A percentile compares a stretch with the other conserved stretches of the same genome.
phyloP scores from a whole-genome alignment of 345 rosid genomes.

The Brassica incana region DNA sequence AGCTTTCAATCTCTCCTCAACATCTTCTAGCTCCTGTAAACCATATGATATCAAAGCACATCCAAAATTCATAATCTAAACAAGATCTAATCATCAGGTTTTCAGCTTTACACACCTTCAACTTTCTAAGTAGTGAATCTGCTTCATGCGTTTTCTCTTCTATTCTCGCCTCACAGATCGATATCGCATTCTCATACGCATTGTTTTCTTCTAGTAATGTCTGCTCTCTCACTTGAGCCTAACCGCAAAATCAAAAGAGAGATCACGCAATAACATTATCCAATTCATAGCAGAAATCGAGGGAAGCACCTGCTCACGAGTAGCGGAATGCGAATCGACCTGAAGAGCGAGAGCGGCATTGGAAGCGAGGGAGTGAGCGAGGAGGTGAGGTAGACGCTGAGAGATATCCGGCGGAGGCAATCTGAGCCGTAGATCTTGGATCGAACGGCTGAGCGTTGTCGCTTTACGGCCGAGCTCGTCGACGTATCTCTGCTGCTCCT shows the following conservation, averaged over 20 bases:
- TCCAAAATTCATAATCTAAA: neutral
- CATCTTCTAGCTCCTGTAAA: conserved; percentile 67
- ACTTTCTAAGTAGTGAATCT: conserved; percentile 50
- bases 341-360: conserved; percentile 89
- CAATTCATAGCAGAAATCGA: neutral
- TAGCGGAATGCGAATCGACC: conserved; percentile 88
- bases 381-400: conserved; percentile 88
- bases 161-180: conserved; percentile 63
- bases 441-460: conserved; percentile 65
- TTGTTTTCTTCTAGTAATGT: conserved; percentile 70
- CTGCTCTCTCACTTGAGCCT: conserved; percentile 81
- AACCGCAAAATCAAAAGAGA: conserved; percentile 23
- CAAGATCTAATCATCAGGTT: neutral
- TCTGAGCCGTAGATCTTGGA: conserved; percentile 83
- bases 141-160: conserved; percentile 73
- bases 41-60: no score
- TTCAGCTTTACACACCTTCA: conserved; percentile 53
- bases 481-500: conserved; percentile 69
- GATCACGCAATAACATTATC: neutral
- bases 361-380: conserved; percentile 91
- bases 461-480: conserved; percentile 72
- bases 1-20: conserved; percentile 49
- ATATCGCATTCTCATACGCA: conserved; percentile 75
- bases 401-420: conserved; percentile 87
- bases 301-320: conserved; percentile 74